Evolutionary conservation across 192 early-diverging fungal genomes (phyloP), one percentile per base, ranked within the genome.

Genomic region (Podila minutissima): DNA sequence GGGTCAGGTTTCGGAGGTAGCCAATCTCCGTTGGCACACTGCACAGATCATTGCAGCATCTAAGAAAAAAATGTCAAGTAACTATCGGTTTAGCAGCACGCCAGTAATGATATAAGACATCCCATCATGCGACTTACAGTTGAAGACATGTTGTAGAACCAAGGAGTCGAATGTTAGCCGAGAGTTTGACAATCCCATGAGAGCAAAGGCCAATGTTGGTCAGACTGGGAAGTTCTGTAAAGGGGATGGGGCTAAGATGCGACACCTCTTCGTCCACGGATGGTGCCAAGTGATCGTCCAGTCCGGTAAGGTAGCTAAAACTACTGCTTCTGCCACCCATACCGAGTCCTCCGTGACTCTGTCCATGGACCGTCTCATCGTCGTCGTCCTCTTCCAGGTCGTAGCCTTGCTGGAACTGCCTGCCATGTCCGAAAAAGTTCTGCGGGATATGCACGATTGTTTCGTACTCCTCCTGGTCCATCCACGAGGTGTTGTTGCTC

Each of bases 41-140:
- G 20, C 83, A 83, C n/a, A 96, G 72, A 41, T 86, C 75, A 78
- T 96, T 96, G 82, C 90, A 90, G 72, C 92, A 95, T 62, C 94
- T 95, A 35, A 24, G n/a, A n/a, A 28, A 62, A 55, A 46, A 46
- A 46, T 46, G 41, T 46, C 15, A 8, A 58, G 41, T 20, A 20
- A 10, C 15, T 9, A 55, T 24, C 50, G 31, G 46, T 59, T 63
- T 75, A 74, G 19, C 59, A 64, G 1, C 13, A 17, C 15, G 8
- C 41, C 3, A 46, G 2, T 46, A 17, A 17, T 46, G 15, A 15
- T 17, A 15, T 4, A 15, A 46, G 41, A 4, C 41, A 17, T 8
- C 15, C 41, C 1, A 46, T 37, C 28, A 59, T 61, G 11, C 38
- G 15, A 78, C 89, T 86, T 90, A 95, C 92, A 96, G 64, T 65